Evolutionary conservation across 768 basidiomycete species (phyloP).

Genomic region (Coprinopsis cinerea): DNA sequence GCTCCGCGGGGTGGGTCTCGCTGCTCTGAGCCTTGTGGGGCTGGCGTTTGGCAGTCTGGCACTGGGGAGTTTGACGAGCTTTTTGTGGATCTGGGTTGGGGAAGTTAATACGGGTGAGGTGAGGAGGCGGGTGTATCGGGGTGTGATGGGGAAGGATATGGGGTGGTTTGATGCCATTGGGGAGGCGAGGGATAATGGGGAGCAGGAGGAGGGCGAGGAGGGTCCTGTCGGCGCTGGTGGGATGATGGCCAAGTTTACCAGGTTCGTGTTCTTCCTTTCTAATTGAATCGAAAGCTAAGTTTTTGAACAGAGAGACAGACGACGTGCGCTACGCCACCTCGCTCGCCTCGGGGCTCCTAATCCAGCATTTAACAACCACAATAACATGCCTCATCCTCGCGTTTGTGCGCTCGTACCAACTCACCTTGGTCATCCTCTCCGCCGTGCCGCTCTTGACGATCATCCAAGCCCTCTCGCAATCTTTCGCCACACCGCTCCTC

Average conservation of each 20-base stretch:
- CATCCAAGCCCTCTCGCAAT: slow-evolving; percentile 72
- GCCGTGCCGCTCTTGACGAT: slow-evolving; percentile 78
- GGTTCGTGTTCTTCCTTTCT: slow-evolving; percentile 34
- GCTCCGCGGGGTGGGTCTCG: slow-evolving; percentile 50
- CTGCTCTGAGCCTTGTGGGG: slow-evolving; percentile 60
- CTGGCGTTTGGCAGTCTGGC: slow-evolving; percentile 62
- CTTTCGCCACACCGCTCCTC: slow-evolving; percentile 61
- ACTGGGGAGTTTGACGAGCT: slow-evolving; percentile 69
- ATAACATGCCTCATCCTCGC: slow-evolving; percentile 78
- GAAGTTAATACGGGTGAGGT: slow-evolving; percentile 72
- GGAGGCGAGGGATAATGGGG: slow-evolving; percentile 13
- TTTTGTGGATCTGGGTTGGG: slow-evolving; percentile 83
- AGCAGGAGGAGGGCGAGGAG: slow-evolving; percentile 30
- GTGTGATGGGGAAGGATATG: slow-evolving; percentile 67
- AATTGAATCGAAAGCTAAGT: background rate
- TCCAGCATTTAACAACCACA: slow-evolving; percentile 80
- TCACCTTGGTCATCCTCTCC: slow-evolving; percentile 90
- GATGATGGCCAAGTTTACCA: slow-evolving; percentile 88
- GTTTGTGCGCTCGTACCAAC: slow-evolving; percentile 69
- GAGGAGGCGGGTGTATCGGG: slow-evolving; percentile 60
- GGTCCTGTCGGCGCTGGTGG: slow-evolving; percentile 77
- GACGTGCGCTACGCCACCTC: slow-evolving; percentile 85
- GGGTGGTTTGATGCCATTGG: slow-evolving; percentile 72
- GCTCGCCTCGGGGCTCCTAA: slow-evolving; percentile 65
- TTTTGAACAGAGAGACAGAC: slow-evolving; percentile 75